These are phyloP conservation scores for Hyaloscypha bicolor DNA, from an alignment of 495 filamentous ascomycete species.

Conservation along the genomic window DNA sequence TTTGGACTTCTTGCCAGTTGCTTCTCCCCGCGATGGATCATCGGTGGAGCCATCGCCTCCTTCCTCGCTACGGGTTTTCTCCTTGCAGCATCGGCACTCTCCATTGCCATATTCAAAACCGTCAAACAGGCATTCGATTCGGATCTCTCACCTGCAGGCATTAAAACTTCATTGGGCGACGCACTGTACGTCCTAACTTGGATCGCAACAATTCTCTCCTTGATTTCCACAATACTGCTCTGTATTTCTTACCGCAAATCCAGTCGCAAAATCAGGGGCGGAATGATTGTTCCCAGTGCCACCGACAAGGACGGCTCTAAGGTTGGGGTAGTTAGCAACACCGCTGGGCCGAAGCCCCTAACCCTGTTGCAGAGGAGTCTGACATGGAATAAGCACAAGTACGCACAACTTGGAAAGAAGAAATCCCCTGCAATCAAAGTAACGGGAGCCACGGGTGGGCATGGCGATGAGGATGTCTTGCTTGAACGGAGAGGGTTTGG, in stretches of 20 bases:
- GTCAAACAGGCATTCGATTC: conserved; percentile 35
- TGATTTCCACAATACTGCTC: conserved; percentile 24
- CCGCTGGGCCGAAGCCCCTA: conserved; percentile 2
- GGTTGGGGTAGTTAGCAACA: conserved; percentile 6
- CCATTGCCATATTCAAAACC: conserved; percentile 32
- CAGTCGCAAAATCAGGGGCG: conserved; percentile 1
- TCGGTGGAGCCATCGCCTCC: conserved; percentile 28
- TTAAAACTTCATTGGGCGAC: conserved; percentile 30
- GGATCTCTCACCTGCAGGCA: conserved; percentile 31
- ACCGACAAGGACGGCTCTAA: conserved; percentile 14
- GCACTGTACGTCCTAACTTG: conserved; percentile 34
- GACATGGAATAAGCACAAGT: conserved; percentile 35
- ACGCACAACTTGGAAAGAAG: conserved; percentile 40
- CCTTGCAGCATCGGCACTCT: conserved; percentile 34
- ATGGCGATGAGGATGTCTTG: conserved; percentile 4
- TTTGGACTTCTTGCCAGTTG: conserved; percentile 32
- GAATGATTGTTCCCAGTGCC: conserved; percentile 21
- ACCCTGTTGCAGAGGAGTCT: conserved; percentile 2
- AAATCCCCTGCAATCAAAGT: conserved; percentile 11
- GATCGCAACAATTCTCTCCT: conserved; percentile 29
- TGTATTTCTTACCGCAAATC: conserved; percentile 17
- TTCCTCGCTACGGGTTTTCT: conserved; percentile 35
- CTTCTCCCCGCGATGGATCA: conserved; percentile 21
- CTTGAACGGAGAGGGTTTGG: conserved; percentile 7
- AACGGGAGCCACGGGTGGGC: neutral